phyloP scores from a whole-genome alignment of 768 basidiomycete species.

The Lentinula raphanica region DNA sequence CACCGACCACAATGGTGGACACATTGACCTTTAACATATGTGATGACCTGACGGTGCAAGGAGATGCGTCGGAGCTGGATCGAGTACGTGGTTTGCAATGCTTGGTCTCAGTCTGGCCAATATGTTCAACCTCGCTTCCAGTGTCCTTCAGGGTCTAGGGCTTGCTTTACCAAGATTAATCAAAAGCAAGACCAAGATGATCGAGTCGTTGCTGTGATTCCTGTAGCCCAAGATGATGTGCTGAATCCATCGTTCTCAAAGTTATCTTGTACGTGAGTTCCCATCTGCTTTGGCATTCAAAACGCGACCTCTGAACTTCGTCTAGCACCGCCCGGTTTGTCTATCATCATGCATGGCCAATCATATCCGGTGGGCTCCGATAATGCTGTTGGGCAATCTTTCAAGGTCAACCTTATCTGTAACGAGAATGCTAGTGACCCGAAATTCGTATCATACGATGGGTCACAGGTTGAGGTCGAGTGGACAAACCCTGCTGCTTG shows the following conservation, averaged over 20 bases:
- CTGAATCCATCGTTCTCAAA: slow-evolving; percentile 25
- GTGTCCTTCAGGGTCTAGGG: slow-evolving; percentile 67
- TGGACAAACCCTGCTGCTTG: slow-evolving; percentile 67
- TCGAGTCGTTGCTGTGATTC: slow-evolving; percentile 68
- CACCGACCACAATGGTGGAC: slow-evolving; percentile 61
- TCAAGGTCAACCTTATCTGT: slow-evolving; percentile 62
- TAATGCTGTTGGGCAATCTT: slow-evolving; percentile 45
- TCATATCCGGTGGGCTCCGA: slow-evolving; percentile 52
- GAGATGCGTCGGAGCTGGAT: slow-evolving; percentile 48
- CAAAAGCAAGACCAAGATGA: slow-evolving; percentile 48
- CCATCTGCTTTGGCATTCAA: slow-evolving; percentile 1
- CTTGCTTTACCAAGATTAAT: slow-evolving; percentile 69
- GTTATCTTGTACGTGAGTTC: slow-evolving; percentile 35
- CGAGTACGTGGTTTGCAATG: slow-evolving; percentile 47
- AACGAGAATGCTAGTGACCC: slow-evolving; percentile 38
- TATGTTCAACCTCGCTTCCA: slow-evolving; percentile 21
- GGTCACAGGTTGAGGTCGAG: slow-evolving; percentile 45
- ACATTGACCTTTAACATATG: slow-evolving; percentile 66
- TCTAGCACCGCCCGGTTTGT: slow-evolving; percentile 50
- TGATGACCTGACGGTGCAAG: slow-evolving; percentile 43
- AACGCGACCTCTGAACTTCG: slow-evolving; percentile 9
- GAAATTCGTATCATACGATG: slow-evolving; percentile 56
- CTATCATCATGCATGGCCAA: slow-evolving; percentile 52
- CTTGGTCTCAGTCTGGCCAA: not conserved
- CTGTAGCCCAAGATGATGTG: slow-evolving; percentile 47